Conservation (phyloP, 805 yeast genomes). For the Candida endomychidarum region DNA sequence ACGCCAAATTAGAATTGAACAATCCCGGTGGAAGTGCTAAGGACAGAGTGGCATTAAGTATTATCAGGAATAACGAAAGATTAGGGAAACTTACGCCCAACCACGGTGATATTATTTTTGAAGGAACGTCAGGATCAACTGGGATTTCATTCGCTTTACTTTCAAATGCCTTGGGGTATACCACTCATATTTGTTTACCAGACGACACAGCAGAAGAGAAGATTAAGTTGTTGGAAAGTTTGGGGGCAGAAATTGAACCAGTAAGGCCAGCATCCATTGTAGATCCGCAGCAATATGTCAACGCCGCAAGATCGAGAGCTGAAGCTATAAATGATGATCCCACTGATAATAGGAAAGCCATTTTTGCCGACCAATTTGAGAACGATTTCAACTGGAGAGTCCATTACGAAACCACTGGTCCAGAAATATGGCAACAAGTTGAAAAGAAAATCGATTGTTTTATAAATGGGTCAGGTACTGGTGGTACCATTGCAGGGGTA, state of each 20-base stretch:
- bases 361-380: slow-evolving; percentile 95
- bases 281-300: slow-evolving; percentile 90
- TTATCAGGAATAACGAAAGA: slow-evolving; percentile 67
- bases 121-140: slow-evolving; percentile 96
- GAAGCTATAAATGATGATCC: slow-evolving; percentile 43
- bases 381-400: slow-evolving; percentile 86
- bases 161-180: slow-evolving; percentile 86
- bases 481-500: slow-evolving; percentile 94
- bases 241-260: slow-evolving; percentile 81
- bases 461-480: slow-evolving; percentile 94
- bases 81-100: slow-evolving; percentile 57
- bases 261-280: slow-evolving; percentile 95
- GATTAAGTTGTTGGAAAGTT: slow-evolving; percentile 61
- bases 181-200: slow-evolving; percentile 90
- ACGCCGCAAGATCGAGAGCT: slow-evolving; percentile 75
- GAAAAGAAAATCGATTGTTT: slow-evolving; percentile 66
- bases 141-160: slow-evolving; percentile 92
- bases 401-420: slow-evolving; percentile 84
- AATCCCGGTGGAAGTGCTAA: slow-evolving; percentile 97
- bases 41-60: slow-evolving; percentile 88
- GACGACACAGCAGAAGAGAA: slow-evolving; percentile 91
- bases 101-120: slow-evolving; percentile 74
- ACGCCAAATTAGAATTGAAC: slow-evolving; percentile 79
- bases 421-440: slow-evolving; percentile 83
- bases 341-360: slow-evolving; percentile 49